Base-by-base conservation (phyloP, 805 yeast species). In the Schwanniomyces sp. region DNA sequence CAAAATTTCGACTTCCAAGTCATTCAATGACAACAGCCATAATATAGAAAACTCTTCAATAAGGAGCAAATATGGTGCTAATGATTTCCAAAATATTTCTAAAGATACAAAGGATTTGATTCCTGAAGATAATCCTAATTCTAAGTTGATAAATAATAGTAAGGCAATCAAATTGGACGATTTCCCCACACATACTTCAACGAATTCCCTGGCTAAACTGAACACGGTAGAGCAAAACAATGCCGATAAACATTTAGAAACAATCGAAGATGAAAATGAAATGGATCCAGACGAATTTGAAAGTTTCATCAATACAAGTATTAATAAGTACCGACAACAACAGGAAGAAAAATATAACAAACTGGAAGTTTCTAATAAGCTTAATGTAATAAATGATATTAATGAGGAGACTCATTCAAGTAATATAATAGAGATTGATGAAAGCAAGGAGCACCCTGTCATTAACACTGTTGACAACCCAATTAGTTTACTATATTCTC, bases 311-410 rank as follows among this genome's bases (percentile, higher is more conserved):
- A 51, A 69, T 3, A 34, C 55, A 11, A 58, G 63, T 24, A 67
- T 72, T 29, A 56, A 59, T 34, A 66, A 64, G 34, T 72, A 70
- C 52, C 54, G 78, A 32, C 54, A 59, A 29, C 67, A 67, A 43
- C 46, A 51, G 11, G 49, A 54, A 21, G 48, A 54, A 34, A 48
- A 53, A 27, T 54, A 55, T 43, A 8, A 27, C 7, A 18, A 39
- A 4, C 1, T 43, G 1, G 60, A 56, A 30, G 45, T 55, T 1
- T 53, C 53, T 40, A 14, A 7, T 7, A 7, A 14, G 10, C 10
- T 24, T 10, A 32, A 9, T 30, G 17, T 54, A n/a, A 6, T 7
- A 21, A 29, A 24, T n/a, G n/a, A 25, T 24, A 16, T 34, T 11
- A 9, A 11, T 12, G n/a, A 4, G 25, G 39, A 34, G 10, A 17